Conservation (phyloP, 805 yeast species). For the Cyberlindnera misumaiensis region DNA sequence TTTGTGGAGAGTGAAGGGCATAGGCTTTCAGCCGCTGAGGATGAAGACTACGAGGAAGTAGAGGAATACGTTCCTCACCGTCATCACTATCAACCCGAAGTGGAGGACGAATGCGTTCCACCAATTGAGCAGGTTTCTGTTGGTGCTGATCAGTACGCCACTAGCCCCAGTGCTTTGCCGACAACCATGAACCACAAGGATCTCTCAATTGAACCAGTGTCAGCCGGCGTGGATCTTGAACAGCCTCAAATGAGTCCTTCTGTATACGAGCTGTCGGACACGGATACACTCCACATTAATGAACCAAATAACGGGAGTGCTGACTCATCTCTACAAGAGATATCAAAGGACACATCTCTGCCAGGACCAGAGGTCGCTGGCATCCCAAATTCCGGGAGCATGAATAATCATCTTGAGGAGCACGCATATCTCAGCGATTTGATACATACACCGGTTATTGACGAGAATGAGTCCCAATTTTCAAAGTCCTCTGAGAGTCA, state of each 20-base stretch:
- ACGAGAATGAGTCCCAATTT: neutral
- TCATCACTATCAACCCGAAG: too few species aligned
- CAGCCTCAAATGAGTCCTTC: conserved; percentile 11
- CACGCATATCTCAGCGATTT: conserved; percentile 20
- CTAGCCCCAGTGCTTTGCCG: neutral
- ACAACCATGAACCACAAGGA: neutral
- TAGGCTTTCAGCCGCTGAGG: too few species aligned
- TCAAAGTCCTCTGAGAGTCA: neutral
- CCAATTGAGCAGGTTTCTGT: too few species aligned
- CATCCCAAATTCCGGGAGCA: neutral
- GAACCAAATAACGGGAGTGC: conserved; percentile 5
- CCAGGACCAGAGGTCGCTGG: neutral
- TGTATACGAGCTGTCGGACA: conserved; percentile 14
- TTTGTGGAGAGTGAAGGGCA: too few species aligned
- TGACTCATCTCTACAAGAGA: conserved; percentile 2
- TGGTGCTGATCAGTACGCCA: too few species aligned
- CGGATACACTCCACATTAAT: conserved; percentile 20
- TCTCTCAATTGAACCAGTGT: conserved; percentile 6
- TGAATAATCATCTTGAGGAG: conserved; percentile 9
- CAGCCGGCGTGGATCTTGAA: neutral
- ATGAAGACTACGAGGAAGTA: too few species aligned
- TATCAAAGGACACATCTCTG: neutral
- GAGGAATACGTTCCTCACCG: too few species aligned
- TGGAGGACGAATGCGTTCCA: too few species aligned
- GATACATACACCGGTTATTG: conserved; percentile 16